Percentiles rank a stretch among this genome's conserved stretches.
Evolutionary conservation across 1,284 basidiomycete genomes (phyloP).

Genomic region (Neolentinus lepideus): DNA sequence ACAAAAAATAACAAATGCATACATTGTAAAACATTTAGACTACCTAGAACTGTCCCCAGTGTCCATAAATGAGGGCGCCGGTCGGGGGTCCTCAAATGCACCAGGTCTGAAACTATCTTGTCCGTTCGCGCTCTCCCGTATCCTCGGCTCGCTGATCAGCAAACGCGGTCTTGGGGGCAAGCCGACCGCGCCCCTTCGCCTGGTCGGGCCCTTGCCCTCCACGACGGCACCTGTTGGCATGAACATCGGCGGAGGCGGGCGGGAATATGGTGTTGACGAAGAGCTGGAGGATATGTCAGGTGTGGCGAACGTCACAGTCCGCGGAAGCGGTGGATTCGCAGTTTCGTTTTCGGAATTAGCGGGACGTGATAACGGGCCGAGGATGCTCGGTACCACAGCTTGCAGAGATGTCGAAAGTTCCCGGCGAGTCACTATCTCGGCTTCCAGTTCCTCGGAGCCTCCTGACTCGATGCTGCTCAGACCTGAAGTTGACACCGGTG

Average conservation of each 20-base stretch:
- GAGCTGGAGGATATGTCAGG: background rate
- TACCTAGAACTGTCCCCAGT: background rate
- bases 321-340: background rate
- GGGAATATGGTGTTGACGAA: background rate
- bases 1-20: background rate
- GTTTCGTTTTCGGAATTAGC: background rate
- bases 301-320: background rate
- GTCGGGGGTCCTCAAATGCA: constrained; percentile 37
- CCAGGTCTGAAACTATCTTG: constrained; percentile 18
- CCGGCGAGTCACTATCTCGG: background rate
- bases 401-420: background rate
- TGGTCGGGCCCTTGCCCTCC: constrained; percentile 7
- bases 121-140: constrained; percentile 16
- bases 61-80: constrained; percentile 25
- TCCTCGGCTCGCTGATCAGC: constrained; percentile 26
- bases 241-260: background rate
- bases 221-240: background rate
- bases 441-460: background rate
- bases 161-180: constrained; percentile 22
- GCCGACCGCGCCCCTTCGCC: constrained; percentile 12
- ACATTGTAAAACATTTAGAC: background rate
- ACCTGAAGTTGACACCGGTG: background rate
- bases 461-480: background rate
- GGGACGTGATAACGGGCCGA: background rate
- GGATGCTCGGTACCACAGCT: background rate